A percentile compares a stretch with the other conserved stretches of the same genome.
These are phyloP conservation scores for Leccinellum rugosiceps DNA, from an alignment of 768 basidiomycete species.

Conservation along the genomic window DNA sequence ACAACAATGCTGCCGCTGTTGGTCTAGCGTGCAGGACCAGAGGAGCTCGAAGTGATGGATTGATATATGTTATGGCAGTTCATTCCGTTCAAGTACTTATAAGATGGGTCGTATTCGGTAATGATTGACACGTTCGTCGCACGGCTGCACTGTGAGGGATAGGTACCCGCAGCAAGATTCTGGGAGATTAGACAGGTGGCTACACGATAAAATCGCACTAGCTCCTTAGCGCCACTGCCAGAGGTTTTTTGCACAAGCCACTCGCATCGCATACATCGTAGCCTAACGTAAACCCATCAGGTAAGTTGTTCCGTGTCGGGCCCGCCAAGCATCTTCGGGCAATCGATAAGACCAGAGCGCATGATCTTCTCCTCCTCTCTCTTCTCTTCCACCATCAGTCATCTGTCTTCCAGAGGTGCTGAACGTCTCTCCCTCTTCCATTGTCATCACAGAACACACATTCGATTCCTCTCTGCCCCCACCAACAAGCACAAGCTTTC, in stretches of 20 bases:
- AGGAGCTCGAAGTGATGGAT: slow-evolving; percentile 13
- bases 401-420: slow-evolving; percentile 12
- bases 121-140: slow-evolving; percentile 29
- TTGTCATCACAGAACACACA: slow-evolving; percentile 6
- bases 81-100: slow-evolving; percentile 5
- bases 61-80: slow-evolving; percentile 20
- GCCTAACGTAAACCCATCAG: slow-evolving; percentile 12
- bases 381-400: slow-evolving; percentile 17
- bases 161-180: background rate
- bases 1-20: slow-evolving; percentile 3
- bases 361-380: slow-evolving; percentile 5
- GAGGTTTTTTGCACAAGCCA: background rate
- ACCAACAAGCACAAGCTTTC: slow-evolving; percentile 10
- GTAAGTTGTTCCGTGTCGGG: slow-evolving; percentile 19
- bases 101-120: slow-evolving; percentile 2
- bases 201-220: slow-evolving; percentile 11
- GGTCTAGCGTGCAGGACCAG: slow-evolving; percentile 6
- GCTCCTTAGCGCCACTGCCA: background rate
- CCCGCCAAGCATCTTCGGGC: slow-evolving; percentile 1
- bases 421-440: slow-evolving; percentile 6
- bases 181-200: background rate
- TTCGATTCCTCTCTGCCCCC: slow-evolving; percentile 9
- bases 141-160: background rate
- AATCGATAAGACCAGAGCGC: slow-evolving; percentile 15
- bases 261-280: slow-evolving; percentile 7